Conservation (phyloP, 805 yeast species). For the Myxozyma melibiosi region DNA sequence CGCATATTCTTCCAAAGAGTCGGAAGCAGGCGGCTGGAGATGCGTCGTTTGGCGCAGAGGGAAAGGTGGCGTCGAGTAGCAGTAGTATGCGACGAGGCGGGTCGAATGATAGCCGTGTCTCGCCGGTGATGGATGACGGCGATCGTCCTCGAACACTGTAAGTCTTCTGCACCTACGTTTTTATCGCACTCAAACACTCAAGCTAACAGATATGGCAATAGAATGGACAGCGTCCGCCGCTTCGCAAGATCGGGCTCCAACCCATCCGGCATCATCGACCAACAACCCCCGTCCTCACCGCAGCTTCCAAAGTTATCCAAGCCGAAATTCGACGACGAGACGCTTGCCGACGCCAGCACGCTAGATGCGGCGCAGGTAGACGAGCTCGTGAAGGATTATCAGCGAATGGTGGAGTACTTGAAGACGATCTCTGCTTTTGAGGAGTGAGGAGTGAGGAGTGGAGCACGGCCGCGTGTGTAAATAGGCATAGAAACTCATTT, state of each 20-base stretch:
- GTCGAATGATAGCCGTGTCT: background rate
- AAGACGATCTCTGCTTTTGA: slow-evolving; percentile 38
- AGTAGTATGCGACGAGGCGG: slow-evolving; percentile 8
- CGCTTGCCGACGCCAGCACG: slow-evolving; percentile 36
- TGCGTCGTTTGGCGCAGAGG: background rate
- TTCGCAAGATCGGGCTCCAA: slow-evolving; percentile 11
- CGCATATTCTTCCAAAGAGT: background rate
- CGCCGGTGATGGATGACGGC: background rate
- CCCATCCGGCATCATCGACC: background rate
- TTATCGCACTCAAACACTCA: background rate
- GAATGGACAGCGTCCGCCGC: slow-evolving; percentile 20
- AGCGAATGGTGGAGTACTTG: slow-evolving; percentile 41
- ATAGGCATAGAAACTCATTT: background rate
- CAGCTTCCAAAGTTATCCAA: slow-evolving; percentile 10
- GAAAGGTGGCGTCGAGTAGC: slow-evolving; percentile 1
- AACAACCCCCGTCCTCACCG: background rate
- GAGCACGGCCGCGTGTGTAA: too few species aligned
- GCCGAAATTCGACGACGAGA: slow-evolving; percentile 14
- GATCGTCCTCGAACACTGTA: slow-evolving; percentile 9
- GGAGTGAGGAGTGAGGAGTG: slow-evolving; percentile 8
- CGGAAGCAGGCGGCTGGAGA: too few species aligned
- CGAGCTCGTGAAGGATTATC: slow-evolving; percentile 44
- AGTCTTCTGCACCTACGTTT: background rate
- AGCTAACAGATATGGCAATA: background rate
- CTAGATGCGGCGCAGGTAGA: slow-evolving; percentile 44